Evolutionary conservation across 768 basidiomycete species (phyloP).

Genomic region (Boletus patriciae): DNA sequence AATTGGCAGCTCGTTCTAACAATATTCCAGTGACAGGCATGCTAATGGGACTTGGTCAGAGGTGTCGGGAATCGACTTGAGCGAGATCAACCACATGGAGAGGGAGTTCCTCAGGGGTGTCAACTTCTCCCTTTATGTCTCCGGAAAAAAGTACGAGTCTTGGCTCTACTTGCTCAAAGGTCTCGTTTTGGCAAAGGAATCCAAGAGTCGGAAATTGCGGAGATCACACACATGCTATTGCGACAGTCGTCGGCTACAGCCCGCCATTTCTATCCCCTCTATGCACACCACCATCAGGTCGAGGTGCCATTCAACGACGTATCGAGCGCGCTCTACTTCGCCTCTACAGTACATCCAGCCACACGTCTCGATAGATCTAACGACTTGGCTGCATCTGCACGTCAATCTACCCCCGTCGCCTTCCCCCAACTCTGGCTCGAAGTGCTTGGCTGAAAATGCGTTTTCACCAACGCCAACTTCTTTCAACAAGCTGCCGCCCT

Average conservation of each 20-base stretch:
- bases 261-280: conserved; percentile 24
- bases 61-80: conserved; percentile 80
- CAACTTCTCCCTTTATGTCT: conserved; percentile 78
- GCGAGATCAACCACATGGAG: conserved; percentile 92
- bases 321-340: conserved; percentile 72
- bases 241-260: conserved; percentile 28
- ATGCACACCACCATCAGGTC: conserved; percentile 22
- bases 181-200: conserved; percentile 75
- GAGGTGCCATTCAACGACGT: conserved; percentile 31
- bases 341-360: conserved; percentile 43
- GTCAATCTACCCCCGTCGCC: conserved; percentile 34
- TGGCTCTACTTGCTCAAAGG: conserved; percentile 86
- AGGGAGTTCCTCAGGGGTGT: conserved; percentile 82
- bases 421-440: conserved; percentile 48
- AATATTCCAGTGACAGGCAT: conserved; percentile 77
- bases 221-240: conserved; percentile 40
- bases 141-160: conserved; percentile 71
- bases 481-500: conserved; percentile 47
- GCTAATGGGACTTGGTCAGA: conserved; percentile 98
- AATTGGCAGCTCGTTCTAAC: conserved; percentile 1
- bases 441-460: conserved; percentile 73
- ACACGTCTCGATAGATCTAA: conserved; percentile 8
- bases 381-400: conserved; percentile 21
- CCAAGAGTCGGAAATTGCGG: conserved; percentile 55
- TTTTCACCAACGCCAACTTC: conserved; percentile 69